These are phyloP conservation scores for Gyrodon lividus DNA, from an alignment of 768 basidiomycete genomes.

Conservation along the genomic window DNA sequence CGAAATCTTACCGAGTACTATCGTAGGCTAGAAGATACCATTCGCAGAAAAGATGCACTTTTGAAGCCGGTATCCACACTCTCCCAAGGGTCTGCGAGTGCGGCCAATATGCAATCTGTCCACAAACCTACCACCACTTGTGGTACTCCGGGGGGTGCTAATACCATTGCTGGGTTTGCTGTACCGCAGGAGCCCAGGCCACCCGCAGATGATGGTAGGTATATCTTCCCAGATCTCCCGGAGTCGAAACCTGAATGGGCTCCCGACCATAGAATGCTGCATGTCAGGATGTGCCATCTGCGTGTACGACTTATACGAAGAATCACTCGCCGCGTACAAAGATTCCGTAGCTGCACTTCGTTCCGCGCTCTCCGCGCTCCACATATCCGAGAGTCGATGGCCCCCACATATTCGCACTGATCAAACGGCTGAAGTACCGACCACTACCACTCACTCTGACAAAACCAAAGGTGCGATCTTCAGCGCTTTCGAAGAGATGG, in stretches of 20 bases:
- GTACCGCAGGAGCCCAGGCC: constrained; percentile 62
- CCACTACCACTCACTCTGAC: not conserved
- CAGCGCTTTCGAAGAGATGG: constrained; percentile 73
- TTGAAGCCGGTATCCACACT: constrained; percentile 30
- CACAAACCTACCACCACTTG: not conserved
- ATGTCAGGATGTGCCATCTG: constrained; percentile 95
- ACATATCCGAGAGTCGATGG: constrained; percentile 64
- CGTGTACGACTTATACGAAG: constrained; percentile 85
- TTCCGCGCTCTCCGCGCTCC: constrained; percentile 43
- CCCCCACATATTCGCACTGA: constrained; percentile 47
- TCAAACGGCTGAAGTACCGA: not conserved
- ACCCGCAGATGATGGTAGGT: constrained; percentile 66
- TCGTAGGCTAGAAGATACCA: constrained; percentile 50
- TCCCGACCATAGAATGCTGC: constrained; percentile 69
- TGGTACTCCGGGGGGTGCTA: not conserved
- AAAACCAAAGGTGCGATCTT: constrained; percentile 39
- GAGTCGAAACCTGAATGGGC: not conserved
- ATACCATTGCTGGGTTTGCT: constrained; percentile 29
- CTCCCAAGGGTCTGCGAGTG: constrained; percentile 9
- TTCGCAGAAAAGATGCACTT: constrained; percentile 44
- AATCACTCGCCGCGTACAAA: constrained; percentile 62
- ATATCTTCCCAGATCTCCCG: not conserved
- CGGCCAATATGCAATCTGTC: not conserved
- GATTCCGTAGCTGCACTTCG: constrained; percentile 51
- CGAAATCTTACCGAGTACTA: constrained; percentile 62